Conservation (phyloP, 306 rosid species). For the Quercus agrifolia region DNA sequence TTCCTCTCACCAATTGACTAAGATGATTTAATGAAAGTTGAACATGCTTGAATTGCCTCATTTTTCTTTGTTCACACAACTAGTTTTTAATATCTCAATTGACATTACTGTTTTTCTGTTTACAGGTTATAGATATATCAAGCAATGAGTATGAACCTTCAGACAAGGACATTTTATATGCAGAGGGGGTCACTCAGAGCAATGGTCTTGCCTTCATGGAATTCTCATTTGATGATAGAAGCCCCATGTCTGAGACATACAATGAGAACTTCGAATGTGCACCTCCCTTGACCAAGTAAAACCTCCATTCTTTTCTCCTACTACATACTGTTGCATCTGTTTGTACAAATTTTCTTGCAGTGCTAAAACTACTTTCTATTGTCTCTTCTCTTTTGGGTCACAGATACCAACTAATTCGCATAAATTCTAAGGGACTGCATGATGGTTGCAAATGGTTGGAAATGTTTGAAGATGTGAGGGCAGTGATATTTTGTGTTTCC, state of each 20-base stretch:
- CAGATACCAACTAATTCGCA: conserved; percentile 76
- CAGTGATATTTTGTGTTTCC: conserved; percentile 73
- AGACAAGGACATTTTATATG: conserved; percentile 70
- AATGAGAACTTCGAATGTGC: conserved; percentile 56
- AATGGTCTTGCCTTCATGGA: conserved; percentile 84
- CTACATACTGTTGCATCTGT: not conserved
- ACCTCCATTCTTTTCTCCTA: conserved; percentile 14
- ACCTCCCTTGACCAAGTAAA: conserved; percentile 68
- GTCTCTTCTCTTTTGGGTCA: conserved; percentile 24
- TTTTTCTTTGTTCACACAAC: not conserved
- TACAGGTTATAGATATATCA: conserved; percentile 83
- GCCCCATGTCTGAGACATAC: conserved; percentile 77
- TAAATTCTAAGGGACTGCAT: conserved; percentile 69
- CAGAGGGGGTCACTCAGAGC: conserved; percentile 90
- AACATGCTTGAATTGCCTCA: conserved; percentile 4
- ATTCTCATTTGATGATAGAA: conserved; percentile 80
- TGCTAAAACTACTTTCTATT: conserved; percentile 15
- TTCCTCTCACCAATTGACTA: conserved; percentile 1
- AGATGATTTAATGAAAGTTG: not conserved
- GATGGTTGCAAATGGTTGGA: conserved; percentile 90
- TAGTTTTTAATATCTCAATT: not conserved
- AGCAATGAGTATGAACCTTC: conserved; percentile 94
- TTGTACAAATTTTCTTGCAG: conserved; percentile 14
- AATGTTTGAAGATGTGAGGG: conserved; percentile 89
- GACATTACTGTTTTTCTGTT: conserved; percentile 19